Conservation (phyloP, 129 eudicot species). For the Flaveria ramosissima region DNA sequence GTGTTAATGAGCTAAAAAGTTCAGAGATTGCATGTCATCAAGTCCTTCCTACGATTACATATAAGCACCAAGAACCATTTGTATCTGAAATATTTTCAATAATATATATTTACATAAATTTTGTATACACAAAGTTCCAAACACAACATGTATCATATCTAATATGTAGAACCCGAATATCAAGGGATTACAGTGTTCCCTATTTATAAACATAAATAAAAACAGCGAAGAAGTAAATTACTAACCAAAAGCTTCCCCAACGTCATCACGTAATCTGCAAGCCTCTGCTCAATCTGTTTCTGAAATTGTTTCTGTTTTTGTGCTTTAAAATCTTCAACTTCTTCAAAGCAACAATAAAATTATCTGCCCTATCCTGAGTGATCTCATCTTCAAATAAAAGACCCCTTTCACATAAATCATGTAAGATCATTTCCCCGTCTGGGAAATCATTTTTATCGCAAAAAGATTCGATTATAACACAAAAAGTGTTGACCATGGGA, state of each 20-base stretch:
- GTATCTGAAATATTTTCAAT: not conserved
- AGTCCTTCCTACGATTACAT: not conserved
- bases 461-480: slow-evolving; percentile 47
- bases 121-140: not conserved
- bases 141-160: not conserved
- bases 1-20: not conserved
- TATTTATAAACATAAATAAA: not conserved
- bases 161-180: not conserved
- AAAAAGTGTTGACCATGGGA: slow-evolving; percentile 62
- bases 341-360: slow-evolving; percentile 43
- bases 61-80: slow-evolving; percentile 4
- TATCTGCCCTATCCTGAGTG: slow-evolving; percentile 33
- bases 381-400: slow-evolving; percentile 46
- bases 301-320: slow-evolving; percentile 34
- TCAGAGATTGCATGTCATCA: not conserved
- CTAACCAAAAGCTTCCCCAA: slow-evolving; percentile 19
- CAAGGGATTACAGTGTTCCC: slow-evolving; percentile 4
- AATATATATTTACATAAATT: not conserved
- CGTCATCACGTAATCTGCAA: slow-evolving; percentile 4
- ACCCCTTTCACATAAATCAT: slow-evolving; percentile 68
- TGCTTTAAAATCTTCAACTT: slow-evolving; percentile 46
- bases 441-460: slow-evolving; percentile 36
- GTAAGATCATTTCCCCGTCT: slow-evolving; percentile 55
- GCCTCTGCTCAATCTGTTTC: slow-evolving; percentile 22
- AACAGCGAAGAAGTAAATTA: not conserved